These are phyloP conservation scores for Solanum gracilifrons DNA, from an alignment of 257 asterid genomes.

Conservation along the genomic window DNA sequence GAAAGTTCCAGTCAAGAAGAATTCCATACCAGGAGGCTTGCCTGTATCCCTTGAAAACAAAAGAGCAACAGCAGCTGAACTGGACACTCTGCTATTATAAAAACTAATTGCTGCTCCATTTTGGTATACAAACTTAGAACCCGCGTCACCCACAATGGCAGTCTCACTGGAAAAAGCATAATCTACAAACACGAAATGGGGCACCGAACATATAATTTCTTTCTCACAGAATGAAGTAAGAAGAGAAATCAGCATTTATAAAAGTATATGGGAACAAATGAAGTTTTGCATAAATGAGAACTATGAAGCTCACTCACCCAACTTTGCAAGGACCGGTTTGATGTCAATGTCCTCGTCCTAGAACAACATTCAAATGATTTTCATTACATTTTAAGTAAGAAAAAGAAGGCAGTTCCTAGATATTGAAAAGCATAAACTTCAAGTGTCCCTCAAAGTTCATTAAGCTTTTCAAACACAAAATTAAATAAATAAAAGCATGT, in stretches of 20 bases:
- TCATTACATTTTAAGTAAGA: slow-evolving; percentile 13
- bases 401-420: not conserved
- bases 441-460: not conserved
- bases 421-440: not conserved
- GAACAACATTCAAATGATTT: slow-evolving; percentile 26
- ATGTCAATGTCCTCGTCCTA: slow-evolving; percentile 51
- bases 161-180: slow-evolving; percentile 56
- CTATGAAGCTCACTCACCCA: slow-evolving; percentile 53
- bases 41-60: slow-evolving; percentile 45
- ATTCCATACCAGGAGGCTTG: slow-evolving; percentile 45
- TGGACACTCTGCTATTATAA: not conserved
- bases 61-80: slow-evolving; percentile 47
- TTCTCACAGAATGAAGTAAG: not conserved
- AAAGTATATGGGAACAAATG: not conserved
- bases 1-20: not conserved
- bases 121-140: slow-evolving; percentile 32
- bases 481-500: not conserved
- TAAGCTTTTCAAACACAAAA: not conserved
- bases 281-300: not conserved
- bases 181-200: slow-evolving; percentile 23
- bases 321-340: slow-evolving; percentile 54
- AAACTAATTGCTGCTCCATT: slow-evolving; percentile 10
- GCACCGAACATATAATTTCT: not conserved
- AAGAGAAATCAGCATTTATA: not conserved
- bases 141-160: slow-evolving; percentile 55